Evolutionary conservation across 176 grass and related monocot genomes (phyloP), one percentile per base, ranked within the genome.

Genomic region (Areca catechu): DNA sequence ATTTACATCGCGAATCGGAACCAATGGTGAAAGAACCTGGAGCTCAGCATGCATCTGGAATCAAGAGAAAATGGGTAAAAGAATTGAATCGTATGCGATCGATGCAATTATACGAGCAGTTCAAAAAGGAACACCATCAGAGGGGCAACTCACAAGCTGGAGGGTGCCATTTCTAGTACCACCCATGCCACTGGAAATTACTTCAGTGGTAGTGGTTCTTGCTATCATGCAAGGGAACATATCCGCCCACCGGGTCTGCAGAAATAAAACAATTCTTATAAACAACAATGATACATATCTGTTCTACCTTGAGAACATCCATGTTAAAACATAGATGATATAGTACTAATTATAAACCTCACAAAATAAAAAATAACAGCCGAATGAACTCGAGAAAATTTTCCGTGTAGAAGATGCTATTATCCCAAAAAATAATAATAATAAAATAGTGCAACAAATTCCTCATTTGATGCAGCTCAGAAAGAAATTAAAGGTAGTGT

Each of bases 201-300:
- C 93, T 47, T 97, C 76, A 12, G 78, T 70, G 20, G 56, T 78
- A 4, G 78, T 73, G 15, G 76, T 60, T 58, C 85, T 82, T 23
- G 87, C 87, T 60, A 98, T 87, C 20, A 98, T 81, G 66, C 69
- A 88, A 28, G 93, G 85, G 62, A 98, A 98, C 70, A 98, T 71
- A 20, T 79, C 55, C 0, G 62, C 78, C 93, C 93, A 97, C 22
- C 63, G 74, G 21, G 29, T 56, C 93, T 98, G 58, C 20, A 19
- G 4, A 9, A 9, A 43, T 1, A 10, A 10, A 2, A 43, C 34
- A 43, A 43, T 12, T 43, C 2, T 43, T 43, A 10, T 10, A 43
- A 34, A 34, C 30, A 34, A 7, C 5, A 34, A 34, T 34, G 4
- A 34, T 4, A 25, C 24, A 25, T 25, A 29, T 29, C 5, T 5